A percentile compares a stretch with the other conserved stretches of the same genome.
phyloP scores from a whole-genome alignment of 2,329 filamentous ascomycete species.

The Penicillium decumbens region DNA sequence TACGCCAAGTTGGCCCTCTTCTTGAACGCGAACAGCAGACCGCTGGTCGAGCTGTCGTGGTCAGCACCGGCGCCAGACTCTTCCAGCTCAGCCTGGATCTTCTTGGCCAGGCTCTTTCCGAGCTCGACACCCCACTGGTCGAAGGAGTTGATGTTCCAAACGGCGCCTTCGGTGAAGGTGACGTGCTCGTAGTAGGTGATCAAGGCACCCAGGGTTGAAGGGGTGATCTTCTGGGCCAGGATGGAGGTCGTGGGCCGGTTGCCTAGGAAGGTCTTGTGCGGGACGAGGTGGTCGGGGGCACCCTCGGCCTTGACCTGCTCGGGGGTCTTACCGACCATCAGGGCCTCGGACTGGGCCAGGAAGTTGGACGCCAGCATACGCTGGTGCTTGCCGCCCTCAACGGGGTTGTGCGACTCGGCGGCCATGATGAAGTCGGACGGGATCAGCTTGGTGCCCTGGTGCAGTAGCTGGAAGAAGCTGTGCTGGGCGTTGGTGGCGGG shows the following conservation, averaged over 20 bases:
- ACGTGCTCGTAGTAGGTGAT: constrained; percentile 99
- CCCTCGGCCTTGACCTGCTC: constrained; percentile 48
- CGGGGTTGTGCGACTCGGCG: constrained; percentile 93
- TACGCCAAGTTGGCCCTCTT: constrained; percentile 55
- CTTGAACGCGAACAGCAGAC: constrained; percentile 91
- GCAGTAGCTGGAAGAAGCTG: constrained; percentile 99
- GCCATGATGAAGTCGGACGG: constrained; percentile 97
- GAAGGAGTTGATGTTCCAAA: constrained; percentile 99
- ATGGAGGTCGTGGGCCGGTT: constrained; percentile 97
- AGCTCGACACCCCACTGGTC: constrained; percentile 99
- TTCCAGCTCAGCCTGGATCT: constrained; percentile 81
- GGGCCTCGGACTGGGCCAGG: constrained; percentile 48
- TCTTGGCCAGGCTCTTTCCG: constrained; percentile 93
- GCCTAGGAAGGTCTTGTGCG: constrained; percentile 99
- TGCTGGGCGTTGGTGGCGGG: constrained; percentile 98
- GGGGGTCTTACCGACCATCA: constrained; percentile 52
- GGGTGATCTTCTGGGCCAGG: constrained; percentile 87
- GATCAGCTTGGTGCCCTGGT: constrained; percentile 98
- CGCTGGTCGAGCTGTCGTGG: constrained; percentile 84
- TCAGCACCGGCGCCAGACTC: constrained; percentile 61
- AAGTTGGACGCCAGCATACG: constrained; percentile 55
- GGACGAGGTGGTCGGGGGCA: constrained; percentile 57
- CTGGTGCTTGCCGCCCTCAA: constrained; percentile 88
- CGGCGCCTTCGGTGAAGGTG: constrained; percentile 92
- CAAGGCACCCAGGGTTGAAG: constrained; percentile 83